phyloP scores from a whole-genome alignment of 2,329 filamentous ascomycete species.

The Xylariomycetidae sp. region DNA sequence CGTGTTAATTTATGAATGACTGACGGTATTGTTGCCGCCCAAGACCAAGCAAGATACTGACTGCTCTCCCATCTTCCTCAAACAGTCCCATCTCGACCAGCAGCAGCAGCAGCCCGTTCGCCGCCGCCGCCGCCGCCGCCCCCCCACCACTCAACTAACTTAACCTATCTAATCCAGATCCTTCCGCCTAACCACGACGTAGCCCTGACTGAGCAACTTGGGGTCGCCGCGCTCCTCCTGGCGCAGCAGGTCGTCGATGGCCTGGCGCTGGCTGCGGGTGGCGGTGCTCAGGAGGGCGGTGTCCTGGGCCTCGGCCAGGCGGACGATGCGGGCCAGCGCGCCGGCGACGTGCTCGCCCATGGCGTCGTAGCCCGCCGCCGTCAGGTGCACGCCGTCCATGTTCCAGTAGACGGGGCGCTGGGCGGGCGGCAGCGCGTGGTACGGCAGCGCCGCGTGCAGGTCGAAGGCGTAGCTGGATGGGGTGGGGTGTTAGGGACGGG shows the following conservation, averaged over 20 bases:
- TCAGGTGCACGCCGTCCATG: conserved; percentile 52
- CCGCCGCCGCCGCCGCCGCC: background rate
- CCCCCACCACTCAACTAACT: background rate
- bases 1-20: too few relatives aligned
- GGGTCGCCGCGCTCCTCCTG: conserved; percentile 47
- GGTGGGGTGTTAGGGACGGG: conserved; percentile 3
- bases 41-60: too few relatives aligned
- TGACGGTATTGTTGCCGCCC: too few relatives aligned
- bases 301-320: conserved; percentile 24
- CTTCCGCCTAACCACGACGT: conserved; percentile 46
- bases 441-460: conserved; percentile 48
- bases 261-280: conserved; percentile 20
- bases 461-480: conserved; percentile 48
- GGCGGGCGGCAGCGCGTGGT: conserved; percentile 38
- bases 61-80: too few relatives aligned
- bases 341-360: conserved; percentile 54
- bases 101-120: background rate
- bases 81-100: too few relatives aligned
- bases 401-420: conserved; percentile 50
- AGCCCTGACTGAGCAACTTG: conserved; percentile 42
- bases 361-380: conserved; percentile 52
- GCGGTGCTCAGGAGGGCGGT: conserved; percentile 22
- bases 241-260: conserved; percentile 34
- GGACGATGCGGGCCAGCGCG: conserved; percentile 41
- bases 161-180: conserved; percentile 38